Percentiles rank a stretch among this genome's conserved stretches.
Conservation (phyloP, 192 early-diverging fungal genomes). For the Backusella circina region DNA sequence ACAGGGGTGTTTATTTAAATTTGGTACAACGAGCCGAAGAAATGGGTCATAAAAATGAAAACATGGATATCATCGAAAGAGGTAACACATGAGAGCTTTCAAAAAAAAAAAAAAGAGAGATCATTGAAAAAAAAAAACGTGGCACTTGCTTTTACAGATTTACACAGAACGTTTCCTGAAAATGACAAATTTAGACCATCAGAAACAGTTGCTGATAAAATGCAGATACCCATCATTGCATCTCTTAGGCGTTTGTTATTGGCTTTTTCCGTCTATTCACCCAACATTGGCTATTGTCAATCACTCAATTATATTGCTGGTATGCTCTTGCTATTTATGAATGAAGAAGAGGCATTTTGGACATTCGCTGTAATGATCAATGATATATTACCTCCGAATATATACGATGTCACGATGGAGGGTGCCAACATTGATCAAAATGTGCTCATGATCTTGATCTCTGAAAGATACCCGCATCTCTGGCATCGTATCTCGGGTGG, state of each 20-base stretch:
- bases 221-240: slow-evolving; percentile 25
- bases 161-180: slow-evolving; percentile 83
- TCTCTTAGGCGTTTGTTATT: slow-evolving; percentile 67
- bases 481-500: slow-evolving; percentile 42
- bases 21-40: slow-evolving; percentile 40
- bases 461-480: slow-evolving; percentile 45
- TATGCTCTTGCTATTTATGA: slow-evolving; percentile 67
- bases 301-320: slow-evolving; percentile 79
- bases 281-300: slow-evolving; percentile 82
- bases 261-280: slow-evolving; percentile 68
- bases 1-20: slow-evolving; percentile 50
- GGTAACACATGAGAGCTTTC: slow-evolving; percentile 31
- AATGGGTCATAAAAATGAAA: slow-evolving; percentile 54
- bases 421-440: slow-evolving; percentile 70
- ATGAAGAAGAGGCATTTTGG: slow-evolving; percentile 74
- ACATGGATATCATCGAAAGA: slow-evolving; percentile 67
- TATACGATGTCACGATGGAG: slow-evolving; percentile 72
- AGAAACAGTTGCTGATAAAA: slow-evolving; percentile 11
- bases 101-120: background rate
- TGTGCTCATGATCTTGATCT: slow-evolving; percentile 52
- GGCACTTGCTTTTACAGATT: slow-evolving; percentile 41
- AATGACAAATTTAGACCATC: slow-evolving; percentile 65
- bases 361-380: slow-evolving; percentile 68
- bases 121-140: background rate
- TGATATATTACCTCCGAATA: slow-evolving; percentile 65